Evolutionary conservation across 208 protist species (phyloP), one percentile per base, ranked within the genome.

Genomic region (Strigomonas galati): DNA sequence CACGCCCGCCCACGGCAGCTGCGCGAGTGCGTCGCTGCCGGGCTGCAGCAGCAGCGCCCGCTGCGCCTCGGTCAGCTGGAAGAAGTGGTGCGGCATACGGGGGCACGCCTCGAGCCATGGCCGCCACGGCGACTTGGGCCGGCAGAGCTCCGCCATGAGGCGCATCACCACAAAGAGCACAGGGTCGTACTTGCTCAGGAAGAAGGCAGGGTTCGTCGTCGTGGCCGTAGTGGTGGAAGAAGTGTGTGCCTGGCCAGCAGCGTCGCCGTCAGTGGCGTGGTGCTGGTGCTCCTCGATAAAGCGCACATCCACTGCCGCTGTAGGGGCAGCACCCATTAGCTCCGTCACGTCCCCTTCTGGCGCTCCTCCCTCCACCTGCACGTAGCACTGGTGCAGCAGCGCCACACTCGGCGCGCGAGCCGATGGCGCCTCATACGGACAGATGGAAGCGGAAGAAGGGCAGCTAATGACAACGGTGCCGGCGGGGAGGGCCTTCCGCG

Each of bases 391-490:
- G 31, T 79, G 76, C 67, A 89, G 74, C 35, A 73, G 77, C 2
- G 70, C 74, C 0, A 82, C 66, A 28, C 67, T 72, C 9, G 76
- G 76, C 2, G 80, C 73, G 32, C 72, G 59, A 14, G 67, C 67
- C 21, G 56, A 49, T 0, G 74, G 74, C 56, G 81, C 77, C 51
- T 74, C 63, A 71, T 92, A 95, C 2, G 89, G 89, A 9, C 74
- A 91, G n/a, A 95, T 70, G 19, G 76, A 76, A 2, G 76, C 77
- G 0, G 73, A 27, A 37, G 79, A 58, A 10, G 87, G 85, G 60
- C 82, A 93, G 71, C 85, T 89, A n/a, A 93, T 71, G n/a, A 95
- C 70, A 0, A 89, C 78, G 14, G 85, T 89, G 10, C 81, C 87
- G 0, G 74, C 56, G 0, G 72, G 65, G 15, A 93, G 70, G 31